Base-by-base conservation (phyloP, 2,329 filamentous ascomycete species). In the Colletotrichum cuscutae region DNA sequence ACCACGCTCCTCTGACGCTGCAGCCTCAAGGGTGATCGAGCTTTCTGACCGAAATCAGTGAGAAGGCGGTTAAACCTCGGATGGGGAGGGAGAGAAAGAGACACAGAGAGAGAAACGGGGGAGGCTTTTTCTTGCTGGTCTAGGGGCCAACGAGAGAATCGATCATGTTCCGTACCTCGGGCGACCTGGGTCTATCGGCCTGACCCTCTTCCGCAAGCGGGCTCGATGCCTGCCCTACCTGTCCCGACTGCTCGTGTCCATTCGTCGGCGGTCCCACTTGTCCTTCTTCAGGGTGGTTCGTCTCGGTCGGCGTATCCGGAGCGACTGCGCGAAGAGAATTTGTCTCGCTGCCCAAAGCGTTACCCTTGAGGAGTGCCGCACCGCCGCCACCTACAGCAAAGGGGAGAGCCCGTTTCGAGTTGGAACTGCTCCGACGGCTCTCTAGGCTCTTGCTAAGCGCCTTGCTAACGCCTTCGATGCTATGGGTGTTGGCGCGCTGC, bases 391-490 rank as follows among this genome's bases (percentile, higher is more conserved):
- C 82, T 4, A 84, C 81, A 49, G 85, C 83, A 75, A 90, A 87
- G 1, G 89, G 90, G 11, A 91, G 81, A 46, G 93, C 92, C 80
- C 95, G 95, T 82, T 93, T 95, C 71, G 94, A 97, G 66, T 89
- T 93, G 15, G 93, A 94, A 82, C 95, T 98, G 80, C 94, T 97
- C 56, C 96, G 92, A 65, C 96, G 91, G 82, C 94, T 97, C 81
- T 98, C 95, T 30, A 98, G 89, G 80, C 94, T 98, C 84, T 94
- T 97, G 72, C 92, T 95, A 15, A 95, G 85, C 6, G 92, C 94
- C 83, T 92, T 93, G 78, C 93, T 94, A 62, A 94, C 92, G 28
- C 91, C 92, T 75, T 93, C 92, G 71, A 93, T 93, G 72, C 89
- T 90, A 15, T 88, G 85, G 35, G 87, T 84, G 68, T 86, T 82